Percentiles rank a stretch among this genome's conserved stretches.
phyloP scores from a whole-genome alignment of 306 rosid genomes.

The Fragaria iinumae region DNA sequence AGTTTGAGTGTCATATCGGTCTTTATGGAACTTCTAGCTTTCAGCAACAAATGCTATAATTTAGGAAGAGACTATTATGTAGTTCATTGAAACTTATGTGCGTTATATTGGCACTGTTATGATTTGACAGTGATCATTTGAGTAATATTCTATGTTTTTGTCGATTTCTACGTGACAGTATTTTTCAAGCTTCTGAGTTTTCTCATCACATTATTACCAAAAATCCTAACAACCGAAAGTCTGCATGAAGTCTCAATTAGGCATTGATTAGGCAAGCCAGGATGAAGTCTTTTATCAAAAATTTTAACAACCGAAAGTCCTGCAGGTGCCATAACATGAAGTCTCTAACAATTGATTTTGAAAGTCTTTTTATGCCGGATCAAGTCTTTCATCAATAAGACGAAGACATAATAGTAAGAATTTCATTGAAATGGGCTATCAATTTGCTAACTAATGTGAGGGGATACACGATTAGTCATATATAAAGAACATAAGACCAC shows the following conservation, averaged over 20 bases:
- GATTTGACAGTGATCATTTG: neutral
- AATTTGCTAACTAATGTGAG: neutral
- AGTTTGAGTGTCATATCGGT: constrained; percentile 32
- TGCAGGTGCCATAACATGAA: neutral
- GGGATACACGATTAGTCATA: neutral
- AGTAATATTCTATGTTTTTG: neutral
- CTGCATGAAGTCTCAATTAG: neutral
- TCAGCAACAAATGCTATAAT: neutral
- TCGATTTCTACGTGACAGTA: neutral
- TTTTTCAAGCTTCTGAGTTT: neutral
- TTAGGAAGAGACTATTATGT: neutral
- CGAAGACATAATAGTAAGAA: neutral
- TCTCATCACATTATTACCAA: neutral
- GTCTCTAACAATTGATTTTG: neutral
- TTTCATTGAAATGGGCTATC: neutral
- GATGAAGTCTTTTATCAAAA: too few relatives aligned
- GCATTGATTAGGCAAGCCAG: too few relatives aligned
- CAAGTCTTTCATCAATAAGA: neutral
- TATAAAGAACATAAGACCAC: neutral
- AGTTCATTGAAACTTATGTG: constrained; percentile 16
- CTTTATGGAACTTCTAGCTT: neutral
- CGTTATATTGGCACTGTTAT: neutral
- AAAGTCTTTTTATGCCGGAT: too few relatives aligned
- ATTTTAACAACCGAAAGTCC: neutral
- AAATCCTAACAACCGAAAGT: neutral